phyloP scores from a whole-genome alignment of 139 green algal species.

The Tetratostichococcus sp. region DNA sequence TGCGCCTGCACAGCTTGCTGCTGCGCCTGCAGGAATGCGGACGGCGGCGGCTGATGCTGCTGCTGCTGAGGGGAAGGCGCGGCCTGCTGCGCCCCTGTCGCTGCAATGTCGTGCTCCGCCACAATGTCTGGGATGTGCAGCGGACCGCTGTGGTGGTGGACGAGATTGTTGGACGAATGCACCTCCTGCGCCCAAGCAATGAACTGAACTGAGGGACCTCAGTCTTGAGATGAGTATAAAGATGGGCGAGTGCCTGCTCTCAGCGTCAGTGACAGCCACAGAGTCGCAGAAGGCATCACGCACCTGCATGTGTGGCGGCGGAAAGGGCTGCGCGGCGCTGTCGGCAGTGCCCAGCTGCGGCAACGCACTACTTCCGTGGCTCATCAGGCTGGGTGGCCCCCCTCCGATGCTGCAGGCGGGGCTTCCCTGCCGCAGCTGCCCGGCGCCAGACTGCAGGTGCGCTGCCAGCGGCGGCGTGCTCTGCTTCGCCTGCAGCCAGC shows the following conservation, averaged over 20 bases:
- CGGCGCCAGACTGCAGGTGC: no score
- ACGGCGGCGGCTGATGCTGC: background rate
- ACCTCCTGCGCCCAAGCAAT: background rate
- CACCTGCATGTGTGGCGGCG: background rate
- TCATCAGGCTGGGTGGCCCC: background rate
- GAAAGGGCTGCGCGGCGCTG: background rate
- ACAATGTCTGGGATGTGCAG: background rate
- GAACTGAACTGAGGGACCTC: background rate
- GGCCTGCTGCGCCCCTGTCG: no score
- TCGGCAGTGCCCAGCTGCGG: background rate
- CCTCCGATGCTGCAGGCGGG: background rate
- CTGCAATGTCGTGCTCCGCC: background rate
- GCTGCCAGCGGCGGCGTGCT: background rate
- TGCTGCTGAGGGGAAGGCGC: background rate
- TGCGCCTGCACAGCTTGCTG: background rate
- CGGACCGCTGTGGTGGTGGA: background rate
- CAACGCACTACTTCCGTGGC: background rate
- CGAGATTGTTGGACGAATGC: background rate
- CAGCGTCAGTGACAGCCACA: no score
- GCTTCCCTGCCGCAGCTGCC: background rate
- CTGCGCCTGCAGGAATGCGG: background rate
- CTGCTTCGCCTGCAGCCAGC: background rate
- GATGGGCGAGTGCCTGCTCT: no score
- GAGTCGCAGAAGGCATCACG: background rate
- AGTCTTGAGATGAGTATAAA: no score